phyloP scores from a whole-genome alignment of 441 rosid genomes.

The Erodium texanum region DNA sequence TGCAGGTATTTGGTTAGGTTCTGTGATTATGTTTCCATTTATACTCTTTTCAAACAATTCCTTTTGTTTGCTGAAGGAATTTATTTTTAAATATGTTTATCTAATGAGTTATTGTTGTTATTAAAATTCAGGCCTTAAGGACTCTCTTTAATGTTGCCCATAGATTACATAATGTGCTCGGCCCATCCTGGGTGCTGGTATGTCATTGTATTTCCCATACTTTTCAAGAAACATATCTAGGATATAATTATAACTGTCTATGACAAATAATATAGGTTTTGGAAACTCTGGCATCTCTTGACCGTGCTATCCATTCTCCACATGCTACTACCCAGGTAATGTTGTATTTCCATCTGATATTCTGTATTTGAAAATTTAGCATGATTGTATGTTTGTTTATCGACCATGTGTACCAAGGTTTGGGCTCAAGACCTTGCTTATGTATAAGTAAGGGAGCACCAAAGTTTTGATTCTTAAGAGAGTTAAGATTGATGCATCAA shows the following conservation, averaged over 20 bases:
- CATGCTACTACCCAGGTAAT: conserved; percentile 93
- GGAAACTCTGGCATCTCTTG: conserved; percentile 93
- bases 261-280: conserved; percentile 50
- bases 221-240: conserved; percentile 15
- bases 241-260: conserved; percentile 9
- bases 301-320: conserved; percentile 92
- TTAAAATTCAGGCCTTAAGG: conserved; percentile 64
- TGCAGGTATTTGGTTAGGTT: conserved; percentile 54
- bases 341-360: conserved; percentile 1
- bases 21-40: conserved; percentile 7
- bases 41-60: conserved; percentile 4
- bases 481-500: too few relatives aligned
- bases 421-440: too few relatives aligned
- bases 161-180: conserved; percentile 88
- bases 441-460: too few relatives aligned
- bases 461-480: too few relatives aligned
- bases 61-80: conserved; percentile 5
- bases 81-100: conserved; percentile 16
- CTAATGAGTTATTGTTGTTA: conserved; percentile 24
- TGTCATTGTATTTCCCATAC: conserved; percentile 30
- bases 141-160: conserved; percentile 97
- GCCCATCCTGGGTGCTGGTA: conserved; percentile 99
- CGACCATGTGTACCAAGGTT: too few relatives aligned
- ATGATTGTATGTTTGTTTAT: too few relatives aligned
- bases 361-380: too few relatives aligned